These are phyloP conservation scores for Sarocladium oryzae DNA, from an alignment of 2,329 filamentous ascomycete species.

Conservation along the genomic window DNA sequence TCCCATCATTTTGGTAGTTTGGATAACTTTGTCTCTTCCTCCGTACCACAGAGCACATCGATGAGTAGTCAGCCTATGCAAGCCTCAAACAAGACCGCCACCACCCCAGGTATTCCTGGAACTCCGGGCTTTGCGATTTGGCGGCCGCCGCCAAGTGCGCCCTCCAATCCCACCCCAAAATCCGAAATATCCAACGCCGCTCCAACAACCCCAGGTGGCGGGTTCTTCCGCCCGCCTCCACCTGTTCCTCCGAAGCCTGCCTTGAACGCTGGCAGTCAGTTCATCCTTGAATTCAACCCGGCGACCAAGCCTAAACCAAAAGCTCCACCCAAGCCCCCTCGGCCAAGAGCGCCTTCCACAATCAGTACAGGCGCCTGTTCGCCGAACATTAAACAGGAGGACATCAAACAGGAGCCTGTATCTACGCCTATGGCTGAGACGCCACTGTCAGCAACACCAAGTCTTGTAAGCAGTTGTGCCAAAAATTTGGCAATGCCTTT, in stretches of 20 bases:
- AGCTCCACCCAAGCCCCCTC: conserved; percentile 25
- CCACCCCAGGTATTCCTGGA: background rate
- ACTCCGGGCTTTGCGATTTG: conserved; percentile 32
- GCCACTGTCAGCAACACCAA: conserved; percentile 17
- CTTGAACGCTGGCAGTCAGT: conserved; percentile 26
- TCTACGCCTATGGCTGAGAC: conserved; percentile 22
- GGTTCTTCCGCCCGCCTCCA: conserved; percentile 28
- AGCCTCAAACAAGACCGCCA: background rate
- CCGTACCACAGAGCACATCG: background rate
- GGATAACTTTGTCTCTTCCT: conserved; percentile 23
- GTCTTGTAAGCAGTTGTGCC: conserved; percentile 19
- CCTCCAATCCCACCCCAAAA: conserved; percentile 14
- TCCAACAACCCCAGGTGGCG: conserved; percentile 12
- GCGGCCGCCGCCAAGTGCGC: conserved; percentile 24
- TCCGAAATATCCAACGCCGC: conserved; percentile 13
- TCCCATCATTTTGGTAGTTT: conserved; percentile 25
- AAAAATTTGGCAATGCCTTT: background rate
- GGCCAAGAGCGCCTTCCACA: conserved; percentile 17
- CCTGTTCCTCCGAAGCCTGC: conserved; percentile 33
- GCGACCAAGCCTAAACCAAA: conserved; percentile 27
- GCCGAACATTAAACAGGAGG: conserved; percentile 20
- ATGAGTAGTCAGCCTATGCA: background rate
- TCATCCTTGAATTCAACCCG: conserved; percentile 30
- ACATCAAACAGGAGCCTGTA: conserved; percentile 24
- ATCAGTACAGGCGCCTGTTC: conserved; percentile 15